phyloP scores from a whole-genome alignment of 257 asterid species.

The Petunia axillaris region DNA sequence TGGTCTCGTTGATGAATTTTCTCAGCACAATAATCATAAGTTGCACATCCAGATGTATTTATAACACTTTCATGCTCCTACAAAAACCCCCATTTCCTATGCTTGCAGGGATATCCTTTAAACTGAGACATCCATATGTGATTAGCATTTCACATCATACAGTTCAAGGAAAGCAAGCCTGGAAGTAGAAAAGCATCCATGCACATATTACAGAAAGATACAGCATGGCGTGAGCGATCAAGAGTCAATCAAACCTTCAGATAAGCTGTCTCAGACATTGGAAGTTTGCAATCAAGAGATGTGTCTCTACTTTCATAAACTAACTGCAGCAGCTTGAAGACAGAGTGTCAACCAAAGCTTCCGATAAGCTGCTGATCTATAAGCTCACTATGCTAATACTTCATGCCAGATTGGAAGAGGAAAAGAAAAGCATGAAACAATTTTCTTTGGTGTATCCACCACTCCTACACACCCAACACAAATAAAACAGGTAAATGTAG shows the following conservation, averaged over 20 bases:
- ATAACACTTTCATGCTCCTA: not conserved
- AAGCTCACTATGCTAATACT: not conserved
- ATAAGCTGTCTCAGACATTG: too few species aligned
- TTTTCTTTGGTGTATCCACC: constrained; percentile 7
- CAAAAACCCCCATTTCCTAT: not conserved
- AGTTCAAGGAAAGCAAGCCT: not conserved
- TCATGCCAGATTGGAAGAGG: not conserved
- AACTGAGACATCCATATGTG: not conserved
- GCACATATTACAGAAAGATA: constrained; percentile 15
- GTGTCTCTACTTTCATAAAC: not conserved
- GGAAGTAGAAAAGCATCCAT: not conserved
- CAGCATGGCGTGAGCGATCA: not conserved
- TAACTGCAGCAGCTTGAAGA: constrained; percentile 2
- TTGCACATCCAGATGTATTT: not conserved
- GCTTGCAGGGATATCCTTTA: constrained; percentile 21
- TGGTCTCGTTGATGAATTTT: not conserved
- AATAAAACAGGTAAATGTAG: not conserved
- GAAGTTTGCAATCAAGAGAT: too few species aligned
- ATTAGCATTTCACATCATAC: constrained; percentile 4
- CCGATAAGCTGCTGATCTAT: not conserved
- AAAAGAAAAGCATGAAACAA: not conserved
- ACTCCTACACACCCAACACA: constrained; percentile 6
- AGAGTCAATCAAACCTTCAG: too few species aligned
- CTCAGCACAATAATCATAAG: not conserved
- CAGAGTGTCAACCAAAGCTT: not conserved